Evolutionary conservation across 2,329 filamentous ascomycete species (phyloP).

Genomic region (Ophiocordyceps camponoti-leonardi): DNA sequence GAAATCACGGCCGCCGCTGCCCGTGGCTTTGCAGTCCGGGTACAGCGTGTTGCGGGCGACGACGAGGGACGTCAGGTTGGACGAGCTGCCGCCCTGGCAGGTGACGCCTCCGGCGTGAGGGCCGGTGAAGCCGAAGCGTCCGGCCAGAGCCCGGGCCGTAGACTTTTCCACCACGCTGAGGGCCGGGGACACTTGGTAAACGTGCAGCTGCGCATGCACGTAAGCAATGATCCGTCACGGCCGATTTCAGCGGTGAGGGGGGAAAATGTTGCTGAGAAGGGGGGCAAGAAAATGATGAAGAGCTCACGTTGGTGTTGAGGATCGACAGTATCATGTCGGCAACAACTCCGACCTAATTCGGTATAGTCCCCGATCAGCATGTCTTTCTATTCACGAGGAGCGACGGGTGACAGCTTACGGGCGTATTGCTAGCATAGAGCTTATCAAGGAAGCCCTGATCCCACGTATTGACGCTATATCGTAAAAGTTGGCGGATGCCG

Average conservation of each 20-base stretch:
- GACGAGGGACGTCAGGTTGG: conserved; percentile 72
- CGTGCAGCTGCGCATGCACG: conserved; percentile 43
- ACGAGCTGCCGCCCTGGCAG: conserved; percentile 68
- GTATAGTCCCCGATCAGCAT: neutral
- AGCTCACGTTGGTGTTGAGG: conserved; percentile 70
- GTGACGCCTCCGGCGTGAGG: conserved; percentile 56
- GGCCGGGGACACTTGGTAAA: conserved; percentile 85
- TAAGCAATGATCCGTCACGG: neutral
- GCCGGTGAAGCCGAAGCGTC: conserved; percentile 58
- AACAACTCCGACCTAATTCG: conserved; percentile 54
- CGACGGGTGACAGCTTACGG: conserved; percentile 28
- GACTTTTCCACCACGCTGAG: conserved; percentile 77
- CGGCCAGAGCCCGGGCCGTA: conserved; percentile 55
- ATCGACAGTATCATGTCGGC: conserved; percentile 72
- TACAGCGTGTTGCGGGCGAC: conserved; percentile 77
- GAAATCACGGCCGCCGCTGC: conserved; percentile 50
- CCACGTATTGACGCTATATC: conserved; percentile 95
- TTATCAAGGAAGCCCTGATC: conserved; percentile 95
- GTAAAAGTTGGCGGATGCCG: conserved; percentile 52
- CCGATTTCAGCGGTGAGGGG: neutral
- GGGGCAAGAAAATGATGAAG: neutral
- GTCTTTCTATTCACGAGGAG: neutral
- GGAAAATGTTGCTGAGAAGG: neutral
- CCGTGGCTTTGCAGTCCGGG: conserved; percentile 57
- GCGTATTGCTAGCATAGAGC: conserved; percentile 78